Percentiles rank a stretch among this genome's conserved stretches.
Evolutionary conservation across 2,329 filamentous ascomycete species (phyloP).

Genomic region (Iodosphaeria phyllophila): DNA sequence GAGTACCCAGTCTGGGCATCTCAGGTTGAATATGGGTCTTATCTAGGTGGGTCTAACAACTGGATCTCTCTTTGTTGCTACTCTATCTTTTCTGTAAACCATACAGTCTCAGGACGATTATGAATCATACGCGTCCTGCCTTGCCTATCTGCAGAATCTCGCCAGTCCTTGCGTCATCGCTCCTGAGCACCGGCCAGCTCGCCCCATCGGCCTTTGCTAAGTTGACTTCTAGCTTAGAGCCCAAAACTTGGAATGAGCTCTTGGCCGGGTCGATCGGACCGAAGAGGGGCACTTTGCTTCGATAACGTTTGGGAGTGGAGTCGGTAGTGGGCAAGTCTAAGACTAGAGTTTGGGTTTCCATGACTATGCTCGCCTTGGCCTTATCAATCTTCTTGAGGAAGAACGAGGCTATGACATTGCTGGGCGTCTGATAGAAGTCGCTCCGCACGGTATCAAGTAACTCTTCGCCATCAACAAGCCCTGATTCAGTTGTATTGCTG

Average conservation of each 20-base stretch:
- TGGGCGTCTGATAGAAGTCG: slow-evolving; percentile 89
- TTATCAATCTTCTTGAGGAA: slow-evolving; percentile 97
- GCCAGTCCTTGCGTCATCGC: slow-evolving; percentile 47
- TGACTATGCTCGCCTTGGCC: slow-evolving; percentile 52
- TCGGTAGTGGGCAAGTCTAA: slow-evolving; percentile 80
- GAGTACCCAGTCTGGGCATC: no score
- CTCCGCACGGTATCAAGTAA: slow-evolving; percentile 59
- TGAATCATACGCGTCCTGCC: slow-evolving; percentile 45
- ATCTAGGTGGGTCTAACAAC: no score
- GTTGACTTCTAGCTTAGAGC: slow-evolving; percentile 73
- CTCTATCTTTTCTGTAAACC: no score
- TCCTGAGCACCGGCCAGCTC: slow-evolving; percentile 72
- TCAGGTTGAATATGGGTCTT: no score
- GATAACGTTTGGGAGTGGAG: slow-evolving; percentile 58
- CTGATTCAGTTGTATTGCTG: slow-evolving; percentile 9
- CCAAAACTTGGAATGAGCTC: slow-evolving; percentile 64
- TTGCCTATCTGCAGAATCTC: slow-evolving; percentile 83
- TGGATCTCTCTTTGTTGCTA: no score
- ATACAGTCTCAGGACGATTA: no score
- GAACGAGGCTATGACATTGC: slow-evolving; percentile 71
- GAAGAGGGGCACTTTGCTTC: slow-evolving; percentile 54
- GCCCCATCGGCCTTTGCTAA: slow-evolving; percentile 53
- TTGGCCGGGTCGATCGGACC: slow-evolving; percentile 57
- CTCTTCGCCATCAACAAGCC: slow-evolving; percentile 41
- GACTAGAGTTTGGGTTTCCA: slow-evolving; percentile 41